A percentile compares a stretch with the other conserved stretches of the same genome.
phyloP scores from a whole-genome alignment of 2,329 filamentous ascomycete genomes.

The Fusarium euwallaceae region DNA sequence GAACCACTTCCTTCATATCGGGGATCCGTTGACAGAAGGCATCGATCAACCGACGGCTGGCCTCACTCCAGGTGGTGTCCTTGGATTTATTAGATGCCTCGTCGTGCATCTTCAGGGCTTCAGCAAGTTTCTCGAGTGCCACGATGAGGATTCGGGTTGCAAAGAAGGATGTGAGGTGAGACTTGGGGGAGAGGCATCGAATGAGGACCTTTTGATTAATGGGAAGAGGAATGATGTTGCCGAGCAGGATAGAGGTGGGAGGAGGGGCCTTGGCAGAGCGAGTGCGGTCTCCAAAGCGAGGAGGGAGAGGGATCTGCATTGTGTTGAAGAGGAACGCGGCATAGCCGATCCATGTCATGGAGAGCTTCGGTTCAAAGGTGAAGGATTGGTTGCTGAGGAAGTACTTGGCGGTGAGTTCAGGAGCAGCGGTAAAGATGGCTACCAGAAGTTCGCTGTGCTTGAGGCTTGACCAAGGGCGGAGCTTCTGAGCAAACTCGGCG shows the following conservation, averaged over 20 bases:
- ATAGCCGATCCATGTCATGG: slow-evolving; percentile 95
- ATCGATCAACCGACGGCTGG: slow-evolving; percentile 74
- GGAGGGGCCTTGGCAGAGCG: slow-evolving; percentile 77
- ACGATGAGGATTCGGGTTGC: slow-evolving; percentile 83
- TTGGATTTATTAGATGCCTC: slow-evolving; percentile 55
- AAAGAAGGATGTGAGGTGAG: slow-evolving; percentile 86
- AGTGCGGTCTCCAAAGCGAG: slow-evolving; percentile 76
- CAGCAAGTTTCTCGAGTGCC: slow-evolving; percentile 82
- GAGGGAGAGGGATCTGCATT: slow-evolving; percentile 80
- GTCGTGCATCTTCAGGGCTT: slow-evolving; percentile 72
- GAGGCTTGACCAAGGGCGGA: slow-evolving; percentile 86
- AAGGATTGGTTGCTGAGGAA: slow-evolving; percentile 86
- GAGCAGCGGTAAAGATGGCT: slow-evolving; percentile 82
- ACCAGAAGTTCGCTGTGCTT: slow-evolving; percentile 86
- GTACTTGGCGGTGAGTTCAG: slow-evolving; percentile 90
- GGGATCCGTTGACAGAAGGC: slow-evolving; percentile 86
- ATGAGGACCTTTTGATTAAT: slow-evolving; percentile 83
- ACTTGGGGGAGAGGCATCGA: slow-evolving; percentile 82
- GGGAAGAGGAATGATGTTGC: slow-evolving; percentile 87
- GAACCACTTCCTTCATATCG: slow-evolving; percentile 83
- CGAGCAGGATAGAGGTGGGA: slow-evolving; percentile 81
- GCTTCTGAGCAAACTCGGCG: slow-evolving; percentile 80
- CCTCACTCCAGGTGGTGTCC: slow-evolving; percentile 74
- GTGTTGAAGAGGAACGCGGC: slow-evolving; percentile 88
- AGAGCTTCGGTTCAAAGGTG: slow-evolving; percentile 90